Conservation (phyloP, 2,329 filamentous ascomycete species). For the Venturiaceae sp. region DNA sequence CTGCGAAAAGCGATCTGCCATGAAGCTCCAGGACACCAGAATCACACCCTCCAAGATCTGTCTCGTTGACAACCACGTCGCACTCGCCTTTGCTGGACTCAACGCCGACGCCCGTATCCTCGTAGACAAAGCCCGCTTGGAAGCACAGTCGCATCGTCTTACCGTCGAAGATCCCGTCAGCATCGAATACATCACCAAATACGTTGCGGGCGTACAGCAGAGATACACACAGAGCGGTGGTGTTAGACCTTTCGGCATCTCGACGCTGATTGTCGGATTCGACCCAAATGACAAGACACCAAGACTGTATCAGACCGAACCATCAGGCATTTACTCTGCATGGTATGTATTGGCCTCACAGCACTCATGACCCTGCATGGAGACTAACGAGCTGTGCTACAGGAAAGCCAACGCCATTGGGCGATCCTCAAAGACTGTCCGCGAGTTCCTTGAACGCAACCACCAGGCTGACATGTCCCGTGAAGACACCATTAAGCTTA, state of each 20-base stretch:
- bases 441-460: conserved; percentile 97
- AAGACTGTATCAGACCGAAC: conserved; percentile 93
- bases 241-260: conserved; percentile 97
- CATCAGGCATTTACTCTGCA: conserved; percentile 98
- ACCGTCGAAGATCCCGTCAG: conserved; percentile 96
- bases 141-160: conserved; percentile 93
- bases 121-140: conserved; percentile 93
- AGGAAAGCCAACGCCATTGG: conserved; percentile 99
- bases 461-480: conserved; percentile 98
- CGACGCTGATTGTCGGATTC: conserved; percentile 96
- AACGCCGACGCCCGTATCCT: conserved; percentile 97
- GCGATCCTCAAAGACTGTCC: conserved; percentile 95
- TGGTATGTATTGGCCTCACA: conserved; percentile 52
- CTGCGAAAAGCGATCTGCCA: conserved; percentile 96
- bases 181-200: conserved; percentile 99
- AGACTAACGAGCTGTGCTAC: conserved; percentile 12
- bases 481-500: conserved; percentile 89
- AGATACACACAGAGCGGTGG: conserved; percentile 98
- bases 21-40: conserved; percentile 98
- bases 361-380: not conserved
- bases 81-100: conserved; percentile 90
- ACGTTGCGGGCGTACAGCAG: conserved; percentile 95
- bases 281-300: conserved; percentile 85
- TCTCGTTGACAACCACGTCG: conserved; percentile 89
- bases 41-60: conserved; percentile 99